A percentile compares a stretch with the other conserved stretches of the same genome.
These are phyloP conservation scores for Agaricus bisporus DNA, from an alignment of 768 basidiomycete genomes.

Conservation along the genomic window DNA sequence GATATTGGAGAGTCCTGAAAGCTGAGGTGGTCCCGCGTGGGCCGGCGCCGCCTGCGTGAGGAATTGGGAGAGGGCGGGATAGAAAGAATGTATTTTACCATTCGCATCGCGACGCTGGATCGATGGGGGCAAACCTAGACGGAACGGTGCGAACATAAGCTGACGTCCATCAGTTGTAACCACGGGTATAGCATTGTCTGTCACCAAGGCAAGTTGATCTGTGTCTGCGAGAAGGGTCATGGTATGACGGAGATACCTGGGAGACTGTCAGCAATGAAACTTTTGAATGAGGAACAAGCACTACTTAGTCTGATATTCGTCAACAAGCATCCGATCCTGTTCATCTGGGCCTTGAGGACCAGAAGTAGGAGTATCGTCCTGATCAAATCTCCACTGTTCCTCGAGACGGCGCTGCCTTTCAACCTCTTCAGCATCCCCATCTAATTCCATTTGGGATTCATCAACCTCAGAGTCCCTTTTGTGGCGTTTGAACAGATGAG, in stretches of 20 bases:
- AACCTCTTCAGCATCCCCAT: slow-evolving; percentile 32
- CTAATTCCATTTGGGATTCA: slow-evolving; percentile 26
- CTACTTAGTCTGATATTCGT: slow-evolving; percentile 60
- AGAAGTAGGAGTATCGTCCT: slow-evolving; percentile 51
- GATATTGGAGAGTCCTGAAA: slow-evolving; percentile 24
- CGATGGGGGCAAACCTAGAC: slow-evolving; percentile 32
- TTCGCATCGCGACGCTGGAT: slow-evolving; percentile 27
- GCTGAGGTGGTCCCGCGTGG: slow-evolving; percentile 5
- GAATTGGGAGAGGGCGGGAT: slow-evolving; percentile 14
- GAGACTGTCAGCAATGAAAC: slow-evolving; percentile 6
- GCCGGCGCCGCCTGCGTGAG: slow-evolving; percentile 10
- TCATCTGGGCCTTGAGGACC: slow-evolving; percentile 61
- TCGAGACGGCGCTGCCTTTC: slow-evolving; percentile 30
- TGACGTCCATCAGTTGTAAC: slow-evolving; percentile 43
- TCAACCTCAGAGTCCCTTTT: slow-evolving; percentile 14
- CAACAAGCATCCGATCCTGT: slow-evolving; percentile 60
- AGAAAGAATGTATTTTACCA: slow-evolving; percentile 22
- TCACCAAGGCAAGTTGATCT: slow-evolving; percentile 45
- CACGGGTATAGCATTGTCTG: slow-evolving; percentile 43
- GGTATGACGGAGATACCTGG: slow-evolving; percentile 46
- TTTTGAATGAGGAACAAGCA: slow-evolving; percentile 9
- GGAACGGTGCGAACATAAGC: slow-evolving; percentile 44
- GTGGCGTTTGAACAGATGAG: slow-evolving; percentile 20
- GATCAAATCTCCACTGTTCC: slow-evolving; percentile 66
- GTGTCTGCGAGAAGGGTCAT: slow-evolving; percentile 52